Evolutionary conservation across 345 rosid species (phyloP).

Genomic region (Linum trigynum): DNA sequence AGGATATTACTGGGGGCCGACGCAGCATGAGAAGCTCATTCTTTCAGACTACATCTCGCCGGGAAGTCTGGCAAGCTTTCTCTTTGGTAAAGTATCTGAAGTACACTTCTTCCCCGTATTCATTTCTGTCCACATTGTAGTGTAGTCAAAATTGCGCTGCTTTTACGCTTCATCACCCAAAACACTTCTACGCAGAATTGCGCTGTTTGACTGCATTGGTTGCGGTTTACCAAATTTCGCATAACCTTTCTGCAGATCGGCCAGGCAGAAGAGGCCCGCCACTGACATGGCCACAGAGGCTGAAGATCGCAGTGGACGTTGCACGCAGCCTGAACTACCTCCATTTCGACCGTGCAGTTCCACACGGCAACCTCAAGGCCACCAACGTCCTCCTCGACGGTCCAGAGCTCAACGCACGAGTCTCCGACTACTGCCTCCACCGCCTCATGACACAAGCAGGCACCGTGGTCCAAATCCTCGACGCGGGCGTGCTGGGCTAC

Average conservation of each 20-base stretch:
- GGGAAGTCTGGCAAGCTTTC: constrained; percentile 96
- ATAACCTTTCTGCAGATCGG: constrained; percentile 41
- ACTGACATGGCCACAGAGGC: constrained; percentile 69
- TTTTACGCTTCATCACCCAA: too few species aligned
- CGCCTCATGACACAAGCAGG: constrained; percentile 96
- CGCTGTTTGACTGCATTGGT: too few species aligned
- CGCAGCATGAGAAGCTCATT: constrained; percentile 96
- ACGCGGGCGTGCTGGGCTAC: constrained; percentile 87
- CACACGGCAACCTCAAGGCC: constrained; percentile 93
- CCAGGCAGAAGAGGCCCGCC: constrained; percentile 92
- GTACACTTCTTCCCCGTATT: background rate
- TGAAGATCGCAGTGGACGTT: constrained; percentile 85
- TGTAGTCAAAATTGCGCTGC: too few species aligned
- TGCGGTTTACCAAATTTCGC: too few species aligned
- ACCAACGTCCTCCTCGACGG: constrained; percentile 79
- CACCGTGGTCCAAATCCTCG: constrained; percentile 82
- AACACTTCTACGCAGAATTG: too few species aligned
- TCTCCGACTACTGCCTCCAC: constrained; percentile 92
- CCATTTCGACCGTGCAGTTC: constrained; percentile 93
- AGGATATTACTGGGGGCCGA: constrained; percentile 99
- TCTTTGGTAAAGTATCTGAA: constrained; percentile 51
- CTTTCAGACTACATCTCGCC: constrained; percentile 87
- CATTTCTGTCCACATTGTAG: background rate
- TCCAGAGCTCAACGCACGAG: constrained; percentile 86
- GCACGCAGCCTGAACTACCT: constrained; percentile 98